These are phyloP conservation scores for Claviceps monticola DNA, from an alignment of 2,329 filamentous ascomycete genomes.

Conservation along the genomic window DNA sequence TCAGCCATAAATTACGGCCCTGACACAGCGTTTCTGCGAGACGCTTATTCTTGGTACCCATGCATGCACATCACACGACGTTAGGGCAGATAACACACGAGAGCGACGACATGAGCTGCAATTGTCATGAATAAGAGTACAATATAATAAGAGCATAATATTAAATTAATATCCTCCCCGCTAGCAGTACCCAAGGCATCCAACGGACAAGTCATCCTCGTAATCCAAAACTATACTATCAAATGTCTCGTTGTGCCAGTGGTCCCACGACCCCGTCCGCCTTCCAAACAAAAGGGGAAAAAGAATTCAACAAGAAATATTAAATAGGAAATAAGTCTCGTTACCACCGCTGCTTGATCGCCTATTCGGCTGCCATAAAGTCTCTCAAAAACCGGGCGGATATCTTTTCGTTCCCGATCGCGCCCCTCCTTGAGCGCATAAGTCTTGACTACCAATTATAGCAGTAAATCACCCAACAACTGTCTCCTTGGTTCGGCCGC, in stretches of 20 bases:
- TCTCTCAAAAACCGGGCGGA: not conserved
- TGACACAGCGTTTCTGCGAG: too few relatives aligned
- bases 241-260: constrained; percentile 10
- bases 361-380: not conserved
- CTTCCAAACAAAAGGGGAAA: not conserved
- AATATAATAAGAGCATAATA: constrained; percentile 14
- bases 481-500: constrained; percentile 40
- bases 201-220: constrained; percentile 1
- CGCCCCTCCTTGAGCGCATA: not conserved
- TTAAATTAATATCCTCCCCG: constrained; percentile 1
- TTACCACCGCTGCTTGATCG: constrained; percentile 3
- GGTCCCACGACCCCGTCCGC: not conserved
- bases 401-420: not conserved
- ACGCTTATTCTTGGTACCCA: too few relatives aligned
- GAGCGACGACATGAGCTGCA: too few relatives aligned
- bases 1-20: too few relatives aligned
- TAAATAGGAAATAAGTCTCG: constrained; percentile 6
- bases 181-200: constrained; percentile 11
- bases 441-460: not conserved
- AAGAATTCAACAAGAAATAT: not conserved
- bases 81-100: too few relatives aligned
- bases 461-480: constrained; percentile 26
- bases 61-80: too few relatives aligned
- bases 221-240: constrained; percentile 12
- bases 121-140: too few relatives aligned